These are phyloP conservation scores for Boletus reticulatus DNA, from an alignment of 768 basidiomycete genomes.

Conservation along the genomic window DNA sequence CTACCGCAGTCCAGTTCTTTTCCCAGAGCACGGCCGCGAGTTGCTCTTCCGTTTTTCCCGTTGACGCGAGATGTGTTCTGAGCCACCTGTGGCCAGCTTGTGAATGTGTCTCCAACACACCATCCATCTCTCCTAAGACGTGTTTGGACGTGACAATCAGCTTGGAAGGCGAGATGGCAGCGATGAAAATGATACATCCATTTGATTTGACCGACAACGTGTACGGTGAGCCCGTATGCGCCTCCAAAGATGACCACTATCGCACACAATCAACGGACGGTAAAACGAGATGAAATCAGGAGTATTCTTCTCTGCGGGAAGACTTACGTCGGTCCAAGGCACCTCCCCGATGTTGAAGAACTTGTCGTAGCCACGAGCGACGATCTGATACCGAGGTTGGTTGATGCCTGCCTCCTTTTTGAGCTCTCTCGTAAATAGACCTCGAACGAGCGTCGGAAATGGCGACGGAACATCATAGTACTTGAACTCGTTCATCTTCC, in stretches of 20 bases:
- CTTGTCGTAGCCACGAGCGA: constrained; percentile 94
- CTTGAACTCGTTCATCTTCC: constrained; percentile 98
- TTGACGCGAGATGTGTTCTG: constrained; percentile 49
- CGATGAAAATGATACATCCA: constrained; percentile 96
- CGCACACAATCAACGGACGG: background rate
- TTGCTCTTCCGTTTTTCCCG: constrained; percentile 66
- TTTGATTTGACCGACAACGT: constrained; percentile 91
- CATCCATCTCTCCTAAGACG: constrained; percentile 61
- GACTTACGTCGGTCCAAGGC: constrained; percentile 85
- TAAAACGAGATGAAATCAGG: background rate
- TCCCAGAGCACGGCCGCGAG: constrained; percentile 76
- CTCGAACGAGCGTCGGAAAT: constrained; percentile 93
- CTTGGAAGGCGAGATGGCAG: constrained; percentile 70
- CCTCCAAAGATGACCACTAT: constrained; percentile 75
- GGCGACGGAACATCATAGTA: constrained; percentile 88
- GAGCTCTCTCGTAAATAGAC: constrained; percentile 72
- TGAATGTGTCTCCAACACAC: constrained; percentile 61
- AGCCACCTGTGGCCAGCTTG: constrained; percentile 86
- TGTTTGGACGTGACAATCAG: constrained; percentile 93
- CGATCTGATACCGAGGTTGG: constrained; percentile 54
- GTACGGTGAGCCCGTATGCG: constrained; percentile 74
- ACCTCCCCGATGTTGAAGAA: constrained; percentile 99
- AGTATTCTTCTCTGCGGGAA: no score
- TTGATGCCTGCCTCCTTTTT: constrained; percentile 29
- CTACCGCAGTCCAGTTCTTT: constrained; percentile 83